A percentile compares a stretch with the other conserved stretches of the same genome.
These are phyloP conservation scores for Entomortierella beljakovae DNA, from an alignment of 192 early-diverging fungal genomes.

Conservation along the genomic window DNA sequence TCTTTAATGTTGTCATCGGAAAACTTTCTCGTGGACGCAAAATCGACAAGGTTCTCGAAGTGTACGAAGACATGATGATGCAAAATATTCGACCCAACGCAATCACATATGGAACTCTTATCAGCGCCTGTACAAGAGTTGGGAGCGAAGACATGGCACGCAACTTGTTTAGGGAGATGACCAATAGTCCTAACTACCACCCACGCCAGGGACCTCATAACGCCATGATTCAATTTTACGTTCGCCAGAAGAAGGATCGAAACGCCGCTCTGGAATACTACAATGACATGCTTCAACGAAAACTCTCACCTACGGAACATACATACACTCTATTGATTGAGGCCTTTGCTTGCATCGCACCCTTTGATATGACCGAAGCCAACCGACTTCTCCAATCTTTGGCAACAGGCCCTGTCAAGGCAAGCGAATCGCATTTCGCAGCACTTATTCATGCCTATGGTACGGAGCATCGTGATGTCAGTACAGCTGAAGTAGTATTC, in stretches of 20 bases:
- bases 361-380: slow-evolving; percentile 67
- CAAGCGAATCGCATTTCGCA: slow-evolving; percentile 63
- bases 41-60: slow-evolving; percentile 58
- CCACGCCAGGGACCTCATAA: slow-evolving; percentile 67
- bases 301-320: slow-evolving; percentile 63
- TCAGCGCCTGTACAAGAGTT: slow-evolving; percentile 65
- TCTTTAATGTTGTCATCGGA: slow-evolving; percentile 71
- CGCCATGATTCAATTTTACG: slow-evolving; percentile 73
- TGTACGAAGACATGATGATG: slow-evolving; percentile 68
- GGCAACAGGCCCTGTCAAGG: slow-evolving; percentile 48
- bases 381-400: slow-evolving; percentile 58
- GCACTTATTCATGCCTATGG: slow-evolving; percentile 69
- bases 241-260: slow-evolving; percentile 64
- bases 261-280: slow-evolving; percentile 62
- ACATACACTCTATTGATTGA: slow-evolving; percentile 69
- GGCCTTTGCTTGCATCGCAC: slow-evolving; percentile 62
- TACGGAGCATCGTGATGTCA: slow-evolving; percentile 59
- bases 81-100: slow-evolving; percentile 61
- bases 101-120: slow-evolving; percentile 68
- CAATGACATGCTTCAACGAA: slow-evolving; percentile 51
- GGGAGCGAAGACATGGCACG: slow-evolving; percentile 64
- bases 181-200: slow-evolving; percentile 54
- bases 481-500: slow-evolving; percentile 56
- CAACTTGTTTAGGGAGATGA: slow-evolving; percentile 62
- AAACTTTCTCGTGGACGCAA: slow-evolving; percentile 70